Conservation (phyloP, 2,329 filamentous ascomycete species). For the Emmonsia crescens region DNA sequence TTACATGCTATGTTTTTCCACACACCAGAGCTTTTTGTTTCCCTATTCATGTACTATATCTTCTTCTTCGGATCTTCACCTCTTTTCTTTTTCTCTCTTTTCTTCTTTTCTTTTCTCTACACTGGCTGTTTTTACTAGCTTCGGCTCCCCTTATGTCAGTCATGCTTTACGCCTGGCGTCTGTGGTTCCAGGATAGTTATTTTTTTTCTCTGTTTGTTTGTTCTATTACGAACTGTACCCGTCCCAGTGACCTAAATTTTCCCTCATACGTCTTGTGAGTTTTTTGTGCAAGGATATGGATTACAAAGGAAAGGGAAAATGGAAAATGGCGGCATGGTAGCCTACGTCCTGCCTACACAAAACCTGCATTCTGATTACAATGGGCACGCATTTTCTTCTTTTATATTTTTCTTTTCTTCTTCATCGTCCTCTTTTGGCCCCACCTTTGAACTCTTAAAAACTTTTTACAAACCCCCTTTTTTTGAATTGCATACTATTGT, state of each 20-base stretch:
- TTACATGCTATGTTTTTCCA: background rate
- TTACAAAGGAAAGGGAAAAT: background rate
- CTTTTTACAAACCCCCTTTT: background rate
- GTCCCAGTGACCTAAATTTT: background rate
- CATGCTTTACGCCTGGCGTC: background rate
- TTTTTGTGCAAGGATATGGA: background rate
- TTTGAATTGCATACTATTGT: no score
- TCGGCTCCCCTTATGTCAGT: background rate
- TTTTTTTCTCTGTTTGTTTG: background rate
- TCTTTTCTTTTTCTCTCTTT: background rate
- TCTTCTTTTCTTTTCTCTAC: background rate
- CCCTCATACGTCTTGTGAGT: background rate
- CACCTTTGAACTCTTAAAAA: background rate
- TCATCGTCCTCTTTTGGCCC: background rate
- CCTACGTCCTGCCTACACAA: background rate
- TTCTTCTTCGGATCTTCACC: constrained; percentile 3
- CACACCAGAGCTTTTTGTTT: background rate
- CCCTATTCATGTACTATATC: constrained; percentile 9
- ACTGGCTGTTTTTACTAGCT: background rate
- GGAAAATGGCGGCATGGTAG: background rate
- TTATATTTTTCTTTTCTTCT: background rate
- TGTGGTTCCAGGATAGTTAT: background rate
- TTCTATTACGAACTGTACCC: background rate
- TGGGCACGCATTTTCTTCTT: background rate
- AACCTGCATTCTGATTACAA: background rate